Conservation (phyloP, 257 asterid species). For the Nicotiana tomentosiformis region DNA sequence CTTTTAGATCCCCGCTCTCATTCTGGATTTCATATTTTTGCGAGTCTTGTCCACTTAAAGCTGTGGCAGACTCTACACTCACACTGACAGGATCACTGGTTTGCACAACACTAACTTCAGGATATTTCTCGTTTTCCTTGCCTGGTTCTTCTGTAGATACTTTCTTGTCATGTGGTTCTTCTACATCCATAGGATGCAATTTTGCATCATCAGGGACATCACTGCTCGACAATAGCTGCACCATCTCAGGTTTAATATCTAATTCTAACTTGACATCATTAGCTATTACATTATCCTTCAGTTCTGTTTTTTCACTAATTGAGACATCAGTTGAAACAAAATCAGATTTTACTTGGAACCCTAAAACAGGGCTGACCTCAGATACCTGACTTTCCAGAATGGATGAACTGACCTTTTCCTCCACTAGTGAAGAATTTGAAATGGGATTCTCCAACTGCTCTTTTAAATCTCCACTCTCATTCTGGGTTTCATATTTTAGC, state of each 20-base stretch:
- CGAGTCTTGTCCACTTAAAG: slow-evolving; percentile 18
- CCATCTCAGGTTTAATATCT: slow-evolving; percentile 4
- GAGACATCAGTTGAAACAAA: slow-evolving; percentile 41
- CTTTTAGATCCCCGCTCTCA: slow-evolving; percentile 25
- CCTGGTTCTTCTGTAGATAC: too few relatives aligned
- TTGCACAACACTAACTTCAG: slow-evolving; percentile 18
- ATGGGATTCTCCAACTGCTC: slow-evolving; percentile 30
- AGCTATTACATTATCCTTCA: slow-evolving; percentile 51
- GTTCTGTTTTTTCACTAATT: slow-evolving; percentile 47
- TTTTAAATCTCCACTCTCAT: slow-evolving; percentile 23
- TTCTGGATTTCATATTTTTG: slow-evolving; percentile 20
- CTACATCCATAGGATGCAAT: slow-evolving; percentile 19
- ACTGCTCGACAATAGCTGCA: slow-evolving; percentile 6
- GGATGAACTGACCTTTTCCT: slow-evolving; percentile 30
- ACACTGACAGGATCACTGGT: slow-evolving; percentile 21
- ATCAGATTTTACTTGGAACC: slow-evolving; percentile 67
- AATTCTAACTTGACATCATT: slow-evolving; percentile 50
- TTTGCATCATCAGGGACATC: slow-evolving; percentile 24
- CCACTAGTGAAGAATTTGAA: slow-evolving; percentile 8
- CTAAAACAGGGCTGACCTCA: slow-evolving; percentile 21
- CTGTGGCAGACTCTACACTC: slow-evolving; percentile 8
- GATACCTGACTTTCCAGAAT: slow-evolving; percentile 61
- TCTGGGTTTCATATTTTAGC: slow-evolving; percentile 20
- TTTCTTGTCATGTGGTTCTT: slow-evolving; percentile 20
- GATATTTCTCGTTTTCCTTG: too few relatives aligned